Percentiles rank a stretch among this genome's conserved stretches.
These are phyloP conservation scores for Euphorbia corollata DNA, from an alignment of 441 rosid species.

Conservation along the genomic window DNA sequence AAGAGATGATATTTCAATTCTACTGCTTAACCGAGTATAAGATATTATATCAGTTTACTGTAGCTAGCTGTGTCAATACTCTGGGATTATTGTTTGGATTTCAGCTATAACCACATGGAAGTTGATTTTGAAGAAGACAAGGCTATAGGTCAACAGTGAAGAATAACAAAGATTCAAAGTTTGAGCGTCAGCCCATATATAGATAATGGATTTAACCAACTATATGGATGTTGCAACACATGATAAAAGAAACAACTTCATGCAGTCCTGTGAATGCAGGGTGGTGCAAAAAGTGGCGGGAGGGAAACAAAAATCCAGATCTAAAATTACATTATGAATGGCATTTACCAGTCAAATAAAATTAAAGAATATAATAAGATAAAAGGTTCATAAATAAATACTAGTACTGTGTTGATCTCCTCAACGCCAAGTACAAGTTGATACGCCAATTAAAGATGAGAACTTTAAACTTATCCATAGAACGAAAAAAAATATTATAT, in stretches of 20 bases:
- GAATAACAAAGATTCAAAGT: neutral
- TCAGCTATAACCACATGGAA: neutral
- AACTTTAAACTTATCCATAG: neutral
- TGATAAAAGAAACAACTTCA: neutral
- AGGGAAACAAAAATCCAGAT: slow-evolving; percentile 5
- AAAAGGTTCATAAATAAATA: neutral
- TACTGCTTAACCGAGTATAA: neutral
- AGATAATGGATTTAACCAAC: neutral
- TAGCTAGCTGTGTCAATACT: neutral
- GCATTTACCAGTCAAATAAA: slow-evolving; percentile 6
- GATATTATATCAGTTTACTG: neutral
- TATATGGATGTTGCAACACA: neutral
- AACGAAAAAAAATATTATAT: neutral
- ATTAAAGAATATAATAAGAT: neutral
- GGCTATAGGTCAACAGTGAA: neutral
- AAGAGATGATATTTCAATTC: neutral
- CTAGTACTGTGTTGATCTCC: neutral
- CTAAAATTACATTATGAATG: neutral
- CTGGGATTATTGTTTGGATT: neutral
- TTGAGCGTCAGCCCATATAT: neutral
- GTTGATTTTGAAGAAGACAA: neutral
- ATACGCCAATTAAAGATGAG: slow-evolving; percentile 4
- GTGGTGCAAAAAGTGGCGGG: neutral
- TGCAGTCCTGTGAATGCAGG: neutral
- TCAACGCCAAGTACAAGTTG: neutral